Evolutionary conservation across 1,139 yeast genomes (phyloP).

Genomic region (Geotrichum restrictum): DNA sequence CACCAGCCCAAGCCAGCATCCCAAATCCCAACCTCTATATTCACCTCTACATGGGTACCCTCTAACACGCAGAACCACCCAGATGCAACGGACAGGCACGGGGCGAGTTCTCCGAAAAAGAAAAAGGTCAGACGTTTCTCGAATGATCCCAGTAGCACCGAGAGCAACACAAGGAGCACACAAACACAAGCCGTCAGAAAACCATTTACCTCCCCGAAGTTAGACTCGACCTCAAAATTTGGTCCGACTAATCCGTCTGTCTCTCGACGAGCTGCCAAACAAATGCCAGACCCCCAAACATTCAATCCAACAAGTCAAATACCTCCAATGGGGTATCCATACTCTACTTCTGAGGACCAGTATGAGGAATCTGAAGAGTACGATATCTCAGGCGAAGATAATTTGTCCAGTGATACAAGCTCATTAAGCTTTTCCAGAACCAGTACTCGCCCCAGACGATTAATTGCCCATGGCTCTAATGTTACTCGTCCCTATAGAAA

Average conservation of each 20-base stretch:
- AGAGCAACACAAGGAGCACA: neutral
- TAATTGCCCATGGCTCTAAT: neutral
- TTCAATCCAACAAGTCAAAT: neutral
- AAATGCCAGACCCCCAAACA: neutral
- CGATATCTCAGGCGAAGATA: constrained; percentile 12
- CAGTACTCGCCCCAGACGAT: neutral
- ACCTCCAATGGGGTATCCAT: neutral
- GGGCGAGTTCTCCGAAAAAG: constrained; percentile 6
- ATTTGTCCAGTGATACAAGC: constrained; percentile 14
- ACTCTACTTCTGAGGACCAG: constrained; percentile 14
- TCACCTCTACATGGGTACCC: neutral
- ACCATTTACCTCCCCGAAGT: neutral
- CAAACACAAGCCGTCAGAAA: neutral
- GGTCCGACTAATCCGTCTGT: neutral
- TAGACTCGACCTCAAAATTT: too few relatives aligned
- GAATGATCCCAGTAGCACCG: neutral
- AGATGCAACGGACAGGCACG: neutral
- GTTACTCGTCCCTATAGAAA: constrained; percentile 4
- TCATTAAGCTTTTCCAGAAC: neutral
- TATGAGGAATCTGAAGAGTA: constrained; percentile 14
- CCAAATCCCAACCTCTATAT: neutral
- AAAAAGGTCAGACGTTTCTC: constrained; percentile 2
- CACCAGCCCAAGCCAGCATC: neutral
- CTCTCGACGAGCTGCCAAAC: neutral
- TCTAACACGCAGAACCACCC: neutral